Evolutionary conservation across 257 asterid genomes (phyloP), one percentile per base, ranked within the genome.

Genomic region (Ilex aquifolium): DNA sequence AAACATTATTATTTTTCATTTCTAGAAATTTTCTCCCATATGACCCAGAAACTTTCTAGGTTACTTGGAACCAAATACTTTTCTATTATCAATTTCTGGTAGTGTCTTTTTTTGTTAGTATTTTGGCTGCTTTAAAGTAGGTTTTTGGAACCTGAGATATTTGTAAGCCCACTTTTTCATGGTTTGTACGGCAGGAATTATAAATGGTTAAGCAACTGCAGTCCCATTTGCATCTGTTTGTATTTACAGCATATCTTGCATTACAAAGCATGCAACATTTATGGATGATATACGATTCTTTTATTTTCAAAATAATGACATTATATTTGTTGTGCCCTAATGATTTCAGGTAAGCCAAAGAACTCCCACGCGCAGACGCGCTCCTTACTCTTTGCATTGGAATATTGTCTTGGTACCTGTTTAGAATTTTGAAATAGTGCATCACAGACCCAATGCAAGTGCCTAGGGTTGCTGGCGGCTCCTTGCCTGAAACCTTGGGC

Each of bases 381-480:
- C 27, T 21, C 44, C 61, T 65, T 63, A 62, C 69, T 55, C 31
- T 64, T 61, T 60, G 50, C 69, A 40, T 14, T 46, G 10, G 57
- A 21, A 15, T 53, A 7, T 29, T 53, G 5, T 30, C 10, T 57
- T 48, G 56, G 40, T 69, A 57, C 32, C 32, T 39, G 39, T 73
- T 49, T 51, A 39, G 44, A 46, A 66, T 31, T 72, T 64, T 72
- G 70, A 63, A 21, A 60, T 54, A 72, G 52, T 65, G 49, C 59
- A 65, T 59, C 49, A 29, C 60, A 74, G 76, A 79, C 83, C 78
- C 65, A 74, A 91, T 91, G 98, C 95, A 91, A 82, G 96, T 91
- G 77, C 94, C 78, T 64, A 76, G 83, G 64, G 77, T 88, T 81
- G 76, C 86, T 31, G 62, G 81, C 27, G 87, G 82, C 65, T 76